Percentiles rank a stretch among this genome's conserved stretches.
Evolutionary conservation across 2,329 filamentous ascomycete species (phyloP).

Genomic region (Cadophora sp.): DNA sequence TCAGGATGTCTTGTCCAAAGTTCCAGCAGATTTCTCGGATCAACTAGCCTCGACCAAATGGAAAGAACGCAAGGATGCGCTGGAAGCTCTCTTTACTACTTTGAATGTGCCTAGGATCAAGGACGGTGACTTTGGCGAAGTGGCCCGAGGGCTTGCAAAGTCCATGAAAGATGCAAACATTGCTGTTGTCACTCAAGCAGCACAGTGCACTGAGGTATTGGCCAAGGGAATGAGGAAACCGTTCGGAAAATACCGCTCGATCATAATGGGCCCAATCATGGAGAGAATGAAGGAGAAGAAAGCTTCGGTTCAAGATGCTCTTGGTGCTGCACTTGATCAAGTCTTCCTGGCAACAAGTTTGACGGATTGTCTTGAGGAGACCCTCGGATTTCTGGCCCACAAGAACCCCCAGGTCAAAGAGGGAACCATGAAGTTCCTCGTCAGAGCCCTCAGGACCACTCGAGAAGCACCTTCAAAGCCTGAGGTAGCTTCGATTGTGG

Average conservation of each 20-base stretch:
- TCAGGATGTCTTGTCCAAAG: conserved; percentile 82
- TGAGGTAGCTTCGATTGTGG: conserved; percentile 86
- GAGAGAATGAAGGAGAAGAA: conserved; percentile 99
- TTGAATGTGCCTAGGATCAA: conserved; percentile 91
- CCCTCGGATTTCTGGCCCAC: conserved; percentile 81
- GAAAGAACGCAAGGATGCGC: conserved; percentile 96
- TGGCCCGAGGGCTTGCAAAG: conserved; percentile 85
- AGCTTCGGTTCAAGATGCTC: conserved; percentile 82
- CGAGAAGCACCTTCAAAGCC: conserved; percentile 82
- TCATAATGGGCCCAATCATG: conserved; percentile 87
- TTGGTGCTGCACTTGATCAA: conserved; percentile 82
- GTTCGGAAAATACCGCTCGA: conserved; percentile 81
- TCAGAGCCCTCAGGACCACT: conserved; percentile 83
- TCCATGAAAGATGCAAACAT: conserved; percentile 99
- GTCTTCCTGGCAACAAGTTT: conserved; percentile 71
- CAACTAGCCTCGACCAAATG: conserved; percentile 90
- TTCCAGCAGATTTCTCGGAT: conserved; percentile 84
- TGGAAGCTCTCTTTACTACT: conserved; percentile 79
- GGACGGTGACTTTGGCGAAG: conserved; percentile 85
- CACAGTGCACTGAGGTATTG: conserved; percentile 88
- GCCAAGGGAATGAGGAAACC: conserved; percentile 82
- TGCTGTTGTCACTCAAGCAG: conserved; percentile 89
- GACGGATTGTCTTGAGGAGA: conserved; percentile 90
- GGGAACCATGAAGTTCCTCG: conserved; percentile 91
- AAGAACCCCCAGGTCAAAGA: conserved; percentile 99